Evolutionary conservation across 225 moss, liverwort and hornwort genomes (phyloP).

Genomic region (Physcomitrellopsis africana): DNA sequence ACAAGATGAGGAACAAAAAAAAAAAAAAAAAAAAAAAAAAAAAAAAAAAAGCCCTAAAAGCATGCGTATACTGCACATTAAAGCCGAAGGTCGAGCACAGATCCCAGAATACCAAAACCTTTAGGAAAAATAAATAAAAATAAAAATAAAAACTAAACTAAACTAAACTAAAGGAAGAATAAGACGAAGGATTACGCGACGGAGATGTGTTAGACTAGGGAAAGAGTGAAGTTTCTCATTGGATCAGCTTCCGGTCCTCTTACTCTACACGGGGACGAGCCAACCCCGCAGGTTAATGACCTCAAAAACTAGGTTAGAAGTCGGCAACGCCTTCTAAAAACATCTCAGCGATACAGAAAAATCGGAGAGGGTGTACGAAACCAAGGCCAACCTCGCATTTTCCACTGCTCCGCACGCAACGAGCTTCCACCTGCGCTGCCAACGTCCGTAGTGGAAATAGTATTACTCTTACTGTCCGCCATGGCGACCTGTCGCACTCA

Average conservation of each 20-base stretch:
- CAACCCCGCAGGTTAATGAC: background rate
- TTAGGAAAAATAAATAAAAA: background rate
- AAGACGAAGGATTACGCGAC: background rate
- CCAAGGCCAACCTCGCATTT: conserved; percentile 46
- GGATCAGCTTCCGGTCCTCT: conserved; percentile 27
- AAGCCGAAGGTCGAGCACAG: conserved; percentile 17
- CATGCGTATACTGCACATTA: background rate
- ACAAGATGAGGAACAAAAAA: background rate
- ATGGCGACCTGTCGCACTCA: conserved; percentile 28
- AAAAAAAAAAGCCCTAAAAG: background rate
- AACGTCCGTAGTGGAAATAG: conserved; percentile 31
- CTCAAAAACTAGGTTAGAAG: conserved; percentile 2
- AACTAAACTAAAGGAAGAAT: background rate
- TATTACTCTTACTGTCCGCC: conserved; percentile 46
- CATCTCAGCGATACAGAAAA: background rate
- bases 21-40: background rate
- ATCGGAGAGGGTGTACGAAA: background rate
- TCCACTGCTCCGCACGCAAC: conserved; percentile 55
- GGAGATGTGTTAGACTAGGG: conserved; percentile 17
- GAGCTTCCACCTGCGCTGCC: conserved; percentile 36
- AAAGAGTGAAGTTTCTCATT: background rate
- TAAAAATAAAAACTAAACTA: too few relatives aligned
- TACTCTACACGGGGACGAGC: background rate
- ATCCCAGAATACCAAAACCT: background rate
- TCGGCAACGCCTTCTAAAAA: background rate